Evolutionary conservation across 2,329 filamentous ascomycete species (phyloP).

Genomic region (Decorospora gaudefroyi): DNA sequence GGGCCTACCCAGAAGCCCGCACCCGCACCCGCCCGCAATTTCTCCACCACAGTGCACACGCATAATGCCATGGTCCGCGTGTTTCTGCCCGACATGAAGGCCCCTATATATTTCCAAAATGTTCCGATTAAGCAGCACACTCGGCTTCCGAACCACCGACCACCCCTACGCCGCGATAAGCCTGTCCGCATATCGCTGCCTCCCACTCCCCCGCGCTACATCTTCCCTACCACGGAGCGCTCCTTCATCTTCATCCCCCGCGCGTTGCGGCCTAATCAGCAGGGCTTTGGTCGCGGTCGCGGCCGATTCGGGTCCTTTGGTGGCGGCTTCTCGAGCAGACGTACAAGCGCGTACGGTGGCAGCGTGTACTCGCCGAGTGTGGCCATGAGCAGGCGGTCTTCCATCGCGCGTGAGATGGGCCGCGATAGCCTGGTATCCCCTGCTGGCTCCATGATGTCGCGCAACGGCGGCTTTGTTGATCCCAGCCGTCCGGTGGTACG

Average conservation of each 20-base stretch:
- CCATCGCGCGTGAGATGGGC: slow-evolving; percentile 67
- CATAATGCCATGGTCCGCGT: slow-evolving; percentile 86
- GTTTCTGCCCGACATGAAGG: slow-evolving; percentile 74
- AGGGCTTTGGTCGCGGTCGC: slow-evolving; percentile 68
- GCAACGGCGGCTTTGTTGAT: slow-evolving; percentile 64
- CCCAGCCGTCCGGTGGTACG: slow-evolving; percentile 74
- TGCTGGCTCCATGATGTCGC: slow-evolving; percentile 74
- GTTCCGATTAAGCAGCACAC: slow-evolving; percentile 89
- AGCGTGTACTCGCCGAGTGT: slow-evolving; percentile 85
- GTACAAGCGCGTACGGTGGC: slow-evolving; percentile 81
- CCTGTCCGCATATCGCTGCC: slow-evolving; percentile 93
- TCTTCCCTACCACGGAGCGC: slow-evolving; percentile 84
- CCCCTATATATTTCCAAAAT: slow-evolving; percentile 70
- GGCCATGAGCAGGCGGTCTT: slow-evolving; percentile 86
- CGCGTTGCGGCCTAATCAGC: slow-evolving; percentile 89
- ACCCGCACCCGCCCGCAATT: slow-evolving; percentile 49
- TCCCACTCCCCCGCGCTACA: slow-evolving; percentile 76
- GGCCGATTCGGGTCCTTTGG: slow-evolving; percentile 71
- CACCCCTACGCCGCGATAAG: slow-evolving; percentile 91
- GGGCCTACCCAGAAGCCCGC: slow-evolving; percentile 40
- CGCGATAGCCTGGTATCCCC: slow-evolving; percentile 80
- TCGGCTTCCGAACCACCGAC: slow-evolving; percentile 90
- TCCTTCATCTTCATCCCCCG: slow-evolving; percentile 98
- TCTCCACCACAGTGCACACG: slow-evolving; percentile 82
- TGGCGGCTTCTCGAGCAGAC: slow-evolving; percentile 68